Evolutionary conservation across 73 alveolate species (phyloP).

Genomic region (Uronychia binucleata): DNA sequence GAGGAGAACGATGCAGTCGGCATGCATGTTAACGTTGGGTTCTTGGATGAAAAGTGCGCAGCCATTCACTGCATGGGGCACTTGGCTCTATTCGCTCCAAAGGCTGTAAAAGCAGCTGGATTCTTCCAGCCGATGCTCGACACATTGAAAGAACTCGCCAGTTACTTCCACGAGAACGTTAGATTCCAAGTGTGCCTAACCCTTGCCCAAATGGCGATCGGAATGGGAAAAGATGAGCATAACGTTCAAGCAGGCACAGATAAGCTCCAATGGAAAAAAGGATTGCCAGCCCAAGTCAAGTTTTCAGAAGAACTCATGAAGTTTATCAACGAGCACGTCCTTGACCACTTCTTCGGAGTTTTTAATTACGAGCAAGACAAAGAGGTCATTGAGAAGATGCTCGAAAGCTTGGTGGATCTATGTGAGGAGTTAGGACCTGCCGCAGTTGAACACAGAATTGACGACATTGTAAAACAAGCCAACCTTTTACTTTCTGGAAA

Average conservation of each 20-base stretch:
- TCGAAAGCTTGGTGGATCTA: conserved; percentile 54
- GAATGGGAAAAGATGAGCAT: conserved; percentile 14
- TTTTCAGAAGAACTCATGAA: conserved; percentile 33
- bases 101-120: conserved; percentile 5
- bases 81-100: conserved; percentile 25
- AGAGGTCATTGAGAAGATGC: conserved; percentile 62
- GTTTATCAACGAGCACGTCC: conserved; percentile 38
- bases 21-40: conserved; percentile 51
- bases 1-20: conserved; percentile 67
- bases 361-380: conserved; percentile 55
- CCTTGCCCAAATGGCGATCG: conserved; percentile 50
- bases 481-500: conserved; percentile 28
- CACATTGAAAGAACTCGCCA: conserved; percentile 14
- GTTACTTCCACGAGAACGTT: conserved; percentile 62
- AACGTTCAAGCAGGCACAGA: neutral
- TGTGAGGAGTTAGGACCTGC: conserved; percentile 66
- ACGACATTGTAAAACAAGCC: conserved; percentile 22
- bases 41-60: conserved; percentile 63
- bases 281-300: conserved; percentile 35
- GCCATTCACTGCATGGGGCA: conserved; percentile 66
- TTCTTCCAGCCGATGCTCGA: conserved; percentile 32
- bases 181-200: conserved; percentile 57
- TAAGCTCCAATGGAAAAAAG: conserved; percentile 55
- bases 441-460: conserved; percentile 24
- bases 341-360: conserved; percentile 36